Conservation (phyloP, 108 stramenopile genomes). For the Cyclotella distinguenda region DNA sequence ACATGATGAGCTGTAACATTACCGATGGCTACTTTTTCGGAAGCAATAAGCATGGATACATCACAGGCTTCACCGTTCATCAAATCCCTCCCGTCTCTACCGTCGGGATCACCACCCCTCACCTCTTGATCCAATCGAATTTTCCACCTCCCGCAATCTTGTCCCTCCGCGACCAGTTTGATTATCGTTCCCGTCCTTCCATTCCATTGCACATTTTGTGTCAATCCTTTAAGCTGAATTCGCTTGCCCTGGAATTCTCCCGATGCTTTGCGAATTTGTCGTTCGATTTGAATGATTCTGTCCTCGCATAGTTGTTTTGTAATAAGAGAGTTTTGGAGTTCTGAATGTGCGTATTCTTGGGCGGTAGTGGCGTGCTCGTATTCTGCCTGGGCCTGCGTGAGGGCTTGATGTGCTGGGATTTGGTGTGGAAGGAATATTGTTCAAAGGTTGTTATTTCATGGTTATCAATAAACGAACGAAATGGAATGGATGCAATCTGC, state of each 20-base stretch:
- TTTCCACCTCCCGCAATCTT: conserved; percentile 41
- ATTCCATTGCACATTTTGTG: conserved; percentile 25
- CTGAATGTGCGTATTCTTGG: conserved; percentile 12
- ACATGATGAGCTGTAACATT: conserved; percentile 5
- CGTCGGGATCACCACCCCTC: conserved; percentile 36
- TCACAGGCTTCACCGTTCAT: conserved; percentile 4
- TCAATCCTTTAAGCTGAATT: conserved; percentile 11
- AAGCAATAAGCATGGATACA: not conserved
- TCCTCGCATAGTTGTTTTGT: conserved; percentile 5
- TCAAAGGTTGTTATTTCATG: not conserved
- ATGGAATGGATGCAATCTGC: not conserved
- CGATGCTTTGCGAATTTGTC: conserved; percentile 2
- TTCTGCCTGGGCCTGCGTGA: conserved; percentile 25
- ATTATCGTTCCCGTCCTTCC: conserved; percentile 28
- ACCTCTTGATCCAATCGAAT: conserved; percentile 23
- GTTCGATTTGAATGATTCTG: not conserved
- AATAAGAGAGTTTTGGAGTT: not conserved
- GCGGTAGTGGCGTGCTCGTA: conserved; percentile 31
- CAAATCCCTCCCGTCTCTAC: conserved; percentile 17
- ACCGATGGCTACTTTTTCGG: no score
- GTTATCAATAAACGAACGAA: not conserved
- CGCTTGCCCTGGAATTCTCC: not conserved
- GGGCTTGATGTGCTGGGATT: conserved; percentile 12
- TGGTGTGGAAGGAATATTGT: not conserved
- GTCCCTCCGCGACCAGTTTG: conserved; percentile 28